These are phyloP conservation scores for Candida insectalens DNA, from an alignment of 805 yeast genomes.

Conservation along the genomic window DNA sequence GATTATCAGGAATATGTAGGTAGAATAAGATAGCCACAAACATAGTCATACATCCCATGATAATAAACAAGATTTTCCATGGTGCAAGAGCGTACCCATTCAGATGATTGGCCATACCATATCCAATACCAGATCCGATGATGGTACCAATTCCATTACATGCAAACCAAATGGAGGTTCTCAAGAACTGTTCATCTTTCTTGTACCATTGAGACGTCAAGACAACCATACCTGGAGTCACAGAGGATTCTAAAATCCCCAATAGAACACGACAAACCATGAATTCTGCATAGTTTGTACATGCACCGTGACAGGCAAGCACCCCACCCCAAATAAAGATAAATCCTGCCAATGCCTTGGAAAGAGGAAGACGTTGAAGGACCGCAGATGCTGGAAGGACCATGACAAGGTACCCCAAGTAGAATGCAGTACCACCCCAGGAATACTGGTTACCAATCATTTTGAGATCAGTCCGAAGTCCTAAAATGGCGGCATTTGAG, in stretches of 20 bases:
- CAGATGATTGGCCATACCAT: constrained; percentile 31
- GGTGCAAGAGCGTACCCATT: constrained; percentile 24
- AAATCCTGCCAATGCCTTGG: constrained; percentile 29
- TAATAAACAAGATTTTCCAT: constrained; percentile 53
- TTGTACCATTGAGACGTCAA: constrained; percentile 46
- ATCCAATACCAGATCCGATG: constrained; percentile 40
- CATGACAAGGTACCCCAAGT: constrained; percentile 36
- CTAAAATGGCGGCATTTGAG: constrained; percentile 45
- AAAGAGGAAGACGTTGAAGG: constrained; percentile 43
- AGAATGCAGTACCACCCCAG: constrained; percentile 36
- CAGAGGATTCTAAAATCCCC: constrained; percentile 43
- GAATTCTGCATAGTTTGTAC: constrained; percentile 32
- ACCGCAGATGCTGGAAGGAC: constrained; percentile 33
- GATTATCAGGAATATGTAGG: constrained; percentile 41
- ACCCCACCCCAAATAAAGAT: constrained; percentile 28
- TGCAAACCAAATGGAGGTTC: constrained; percentile 27
- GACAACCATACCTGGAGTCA: constrained; percentile 45
- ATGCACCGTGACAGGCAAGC: constrained; percentile 34
- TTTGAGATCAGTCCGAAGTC: constrained; percentile 22
- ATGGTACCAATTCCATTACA: constrained; percentile 34
- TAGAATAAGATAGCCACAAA: constrained; percentile 31
- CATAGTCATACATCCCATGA: constrained; percentile 50
- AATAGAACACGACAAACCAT: constrained; percentile 35
- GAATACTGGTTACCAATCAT: constrained; percentile 29
- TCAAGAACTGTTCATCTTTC: constrained; percentile 33